A percentile compares a stretch with the other conserved stretches of the same genome.
These are phyloP conservation scores for Trichophyton simii DNA, from an alignment of 2,329 filamentous ascomycete genomes.

Conservation along the genomic window DNA sequence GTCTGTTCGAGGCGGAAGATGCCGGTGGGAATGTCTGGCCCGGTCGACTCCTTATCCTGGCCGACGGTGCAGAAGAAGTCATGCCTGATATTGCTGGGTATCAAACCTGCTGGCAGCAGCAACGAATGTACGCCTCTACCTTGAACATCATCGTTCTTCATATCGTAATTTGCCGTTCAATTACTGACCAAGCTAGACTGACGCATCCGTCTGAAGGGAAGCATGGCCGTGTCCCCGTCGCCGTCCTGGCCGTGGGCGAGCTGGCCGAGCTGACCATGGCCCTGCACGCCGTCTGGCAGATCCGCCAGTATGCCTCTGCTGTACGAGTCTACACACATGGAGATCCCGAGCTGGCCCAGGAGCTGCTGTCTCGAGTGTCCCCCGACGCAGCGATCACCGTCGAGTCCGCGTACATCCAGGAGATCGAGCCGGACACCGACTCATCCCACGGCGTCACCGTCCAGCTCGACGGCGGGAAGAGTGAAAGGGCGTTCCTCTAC, in stretches of 20 bases:
- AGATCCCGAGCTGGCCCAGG: slow-evolving; percentile 15
- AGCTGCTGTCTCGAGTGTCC: neutral
- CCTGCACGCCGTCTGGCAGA: slow-evolving; percentile 34
- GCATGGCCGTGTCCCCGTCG: slow-evolving; percentile 34
- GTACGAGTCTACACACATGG: slow-evolving; percentile 44
- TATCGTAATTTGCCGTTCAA: neutral
- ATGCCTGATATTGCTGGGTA: slow-evolving; percentile 43
- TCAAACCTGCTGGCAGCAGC: slow-evolving; percentile 41
- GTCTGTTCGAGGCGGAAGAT: slow-evolving; percentile 31
- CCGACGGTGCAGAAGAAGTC: slow-evolving; percentile 42
- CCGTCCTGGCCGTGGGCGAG: slow-evolving; percentile 35
- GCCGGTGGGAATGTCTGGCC: slow-evolving; percentile 31
- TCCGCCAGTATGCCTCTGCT: slow-evolving; percentile 30
- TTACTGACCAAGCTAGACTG: neutral
- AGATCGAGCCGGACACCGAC: neutral
- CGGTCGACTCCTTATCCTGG: slow-evolving; percentile 45
- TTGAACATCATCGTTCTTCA: neutral
- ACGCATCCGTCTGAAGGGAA: slow-evolving; percentile 22
- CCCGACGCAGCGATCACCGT: neutral
- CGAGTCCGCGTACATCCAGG: neutral
- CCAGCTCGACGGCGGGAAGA: neutral
- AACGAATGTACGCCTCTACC: slow-evolving; percentile 28
- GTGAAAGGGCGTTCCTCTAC: neutral
- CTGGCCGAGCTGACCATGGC: slow-evolving; percentile 23
- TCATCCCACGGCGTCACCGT: neutral